Percentiles rank a stretch among this genome's conserved stretches.
Conservation (phyloP, 371 early-diverging fungal genomes). For the Mortierella sp. region DNA sequence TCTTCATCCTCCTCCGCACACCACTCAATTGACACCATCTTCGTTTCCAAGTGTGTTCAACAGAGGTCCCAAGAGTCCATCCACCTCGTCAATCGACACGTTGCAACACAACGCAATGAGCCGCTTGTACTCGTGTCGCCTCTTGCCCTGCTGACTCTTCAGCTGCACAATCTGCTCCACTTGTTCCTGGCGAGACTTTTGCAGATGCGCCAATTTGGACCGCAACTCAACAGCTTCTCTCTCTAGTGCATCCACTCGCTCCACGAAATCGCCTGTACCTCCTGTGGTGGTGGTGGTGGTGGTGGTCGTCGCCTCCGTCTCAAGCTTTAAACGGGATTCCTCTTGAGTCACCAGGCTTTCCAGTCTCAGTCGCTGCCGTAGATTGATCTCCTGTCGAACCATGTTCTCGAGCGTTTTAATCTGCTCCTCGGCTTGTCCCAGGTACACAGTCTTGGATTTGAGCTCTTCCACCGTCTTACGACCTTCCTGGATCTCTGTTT, state of each 20-base stretch:
- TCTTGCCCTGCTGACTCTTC: constrained; percentile 49
- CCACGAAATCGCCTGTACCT: constrained; percentile 4
- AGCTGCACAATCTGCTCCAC: constrained; percentile 48
- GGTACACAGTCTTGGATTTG: constrained; percentile 28
- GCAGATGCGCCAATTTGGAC: constrained; percentile 14
- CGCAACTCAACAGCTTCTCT: constrained; percentile 32
- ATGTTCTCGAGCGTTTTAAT: constrained; percentile 30
- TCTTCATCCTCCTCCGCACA: too few relatives aligned
- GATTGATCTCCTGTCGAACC: constrained; percentile 45
- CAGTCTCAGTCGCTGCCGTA: constrained; percentile 43
- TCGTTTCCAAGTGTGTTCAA: constrained; percentile 52
- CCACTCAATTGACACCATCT: constrained; percentile 13
- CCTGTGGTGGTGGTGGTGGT: too few relatives aligned
- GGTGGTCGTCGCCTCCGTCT: constrained; percentile 19
- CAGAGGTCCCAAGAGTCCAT: constrained; percentile 72
- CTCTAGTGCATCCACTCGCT: constrained; percentile 25
- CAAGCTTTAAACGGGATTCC: constrained; percentile 23
- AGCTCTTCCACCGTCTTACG: constrained; percentile 30
- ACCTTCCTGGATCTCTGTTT: constrained; percentile 43
- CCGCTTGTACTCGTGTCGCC: constrained; percentile 66
- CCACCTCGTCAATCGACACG: constrained; percentile 74
- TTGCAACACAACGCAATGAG: constrained; percentile 82
- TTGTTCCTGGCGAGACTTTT: constrained; percentile 38
- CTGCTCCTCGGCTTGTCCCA: constrained; percentile 38
- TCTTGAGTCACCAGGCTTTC: constrained; percentile 31